Percentiles rank a stretch among this genome's conserved stretches.
These are phyloP conservation scores for Brassica balearica DNA, from an alignment of 441 rosid species.

Conservation along the genomic window DNA sequence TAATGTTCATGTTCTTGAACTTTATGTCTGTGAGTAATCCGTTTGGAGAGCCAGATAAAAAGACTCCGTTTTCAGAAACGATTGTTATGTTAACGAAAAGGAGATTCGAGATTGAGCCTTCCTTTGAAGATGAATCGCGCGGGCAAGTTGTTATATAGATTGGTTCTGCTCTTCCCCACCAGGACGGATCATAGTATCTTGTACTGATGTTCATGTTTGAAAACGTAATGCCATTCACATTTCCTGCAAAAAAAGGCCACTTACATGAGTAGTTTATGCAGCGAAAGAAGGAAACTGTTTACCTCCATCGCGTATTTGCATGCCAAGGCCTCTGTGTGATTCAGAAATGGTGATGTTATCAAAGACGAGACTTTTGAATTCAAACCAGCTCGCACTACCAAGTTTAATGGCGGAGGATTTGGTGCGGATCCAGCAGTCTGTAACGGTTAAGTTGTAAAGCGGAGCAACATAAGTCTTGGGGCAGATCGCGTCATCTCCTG, in stretches of 20 bases:
- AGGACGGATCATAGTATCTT: conserved; percentile 81
- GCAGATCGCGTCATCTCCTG: conserved; percentile 96
- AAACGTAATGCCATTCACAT: conserved; percentile 73
- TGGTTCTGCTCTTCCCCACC: conserved; percentile 99
- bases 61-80: conserved; percentile 75
- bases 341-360: conserved; percentile 82
- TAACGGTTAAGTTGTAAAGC: conserved; percentile 70
- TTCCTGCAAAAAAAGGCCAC: conserved; percentile 59
- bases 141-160: conserved; percentile 86
- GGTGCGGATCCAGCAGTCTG: conserved; percentile 84
- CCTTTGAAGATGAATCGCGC: conserved; percentile 47
- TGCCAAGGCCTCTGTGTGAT: conserved; percentile 85
- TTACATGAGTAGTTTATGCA: not conserved
- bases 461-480: conserved; percentile 78
- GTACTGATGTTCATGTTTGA: conserved; percentile 84
- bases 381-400: conserved; percentile 82
- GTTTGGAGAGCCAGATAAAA: conserved; percentile 77
- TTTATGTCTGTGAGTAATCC: conserved; percentile 66
- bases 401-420: conserved; percentile 92
- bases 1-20: conserved; percentile 69
- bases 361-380: conserved; percentile 68
- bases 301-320: conserved; percentile 98
- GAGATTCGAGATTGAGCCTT: conserved; percentile 69
- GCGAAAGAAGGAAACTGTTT: conserved; percentile 10
- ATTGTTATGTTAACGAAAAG: conserved; percentile 72